These are phyloP conservation scores for Picochlorum sp. DNA, from an alignment of 139 green algal species.

Conservation along the genomic window DNA sequence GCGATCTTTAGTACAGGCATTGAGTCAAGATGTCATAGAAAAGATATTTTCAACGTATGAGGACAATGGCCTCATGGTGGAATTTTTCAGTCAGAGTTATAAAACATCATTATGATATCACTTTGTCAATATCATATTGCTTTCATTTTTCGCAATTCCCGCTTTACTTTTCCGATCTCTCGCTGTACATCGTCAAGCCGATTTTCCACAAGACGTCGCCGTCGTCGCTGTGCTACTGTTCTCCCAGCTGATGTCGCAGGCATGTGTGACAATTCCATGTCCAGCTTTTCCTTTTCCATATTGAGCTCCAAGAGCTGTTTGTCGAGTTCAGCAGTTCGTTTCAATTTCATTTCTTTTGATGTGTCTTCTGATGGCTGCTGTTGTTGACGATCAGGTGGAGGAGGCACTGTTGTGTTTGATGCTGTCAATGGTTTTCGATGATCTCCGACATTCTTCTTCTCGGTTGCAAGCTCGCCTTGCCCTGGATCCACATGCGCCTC, in stretches of 20 bases:
- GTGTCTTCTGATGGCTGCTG: background rate
- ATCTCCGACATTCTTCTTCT: no score
- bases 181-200: background rate
- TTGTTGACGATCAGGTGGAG: background rate
- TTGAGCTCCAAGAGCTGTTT: constrained; percentile 4
- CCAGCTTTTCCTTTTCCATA: background rate
- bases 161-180: background rate
- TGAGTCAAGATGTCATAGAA: background rate
- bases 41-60: background rate
- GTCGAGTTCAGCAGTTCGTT: background rate
- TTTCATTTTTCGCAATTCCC: background rate
- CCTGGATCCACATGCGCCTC: no score
- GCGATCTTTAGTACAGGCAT: background rate
- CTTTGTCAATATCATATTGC: background rate
- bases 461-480: no score
- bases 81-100: background rate
- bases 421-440: no score
- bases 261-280: background rate
- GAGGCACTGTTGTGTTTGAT: background rate
- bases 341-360: background rate
- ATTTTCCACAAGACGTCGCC: background rate
- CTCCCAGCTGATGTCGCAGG: background rate
- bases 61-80: background rate
- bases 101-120: no score
- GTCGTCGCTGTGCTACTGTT: background rate